Conservation (phyloP, 805 yeast species). For the Suhomyces faveliae region DNA sequence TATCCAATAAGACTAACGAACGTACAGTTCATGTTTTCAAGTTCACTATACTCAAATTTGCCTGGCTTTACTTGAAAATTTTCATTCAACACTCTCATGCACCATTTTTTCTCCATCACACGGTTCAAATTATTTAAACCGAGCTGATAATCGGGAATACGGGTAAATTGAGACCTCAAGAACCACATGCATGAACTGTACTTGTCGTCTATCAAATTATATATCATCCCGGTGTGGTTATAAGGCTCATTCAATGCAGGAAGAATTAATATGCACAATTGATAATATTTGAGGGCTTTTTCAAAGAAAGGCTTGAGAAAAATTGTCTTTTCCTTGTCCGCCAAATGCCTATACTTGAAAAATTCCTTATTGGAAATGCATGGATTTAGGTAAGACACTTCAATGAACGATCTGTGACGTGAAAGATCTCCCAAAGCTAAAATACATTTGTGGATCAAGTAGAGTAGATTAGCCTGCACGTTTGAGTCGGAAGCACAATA, state of each 20-base stretch:
- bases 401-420: constrained; percentile 53
- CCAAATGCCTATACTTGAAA: constrained; percentile 33
- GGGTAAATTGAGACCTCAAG: constrained; percentile 54
- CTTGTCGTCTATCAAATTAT: constrained; percentile 42
- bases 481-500: constrained; percentile 12
- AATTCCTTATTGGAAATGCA: constrained; percentile 26
- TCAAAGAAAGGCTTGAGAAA: constrained; percentile 30
- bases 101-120: constrained; percentile 36
- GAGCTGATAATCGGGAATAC: constrained; percentile 44
- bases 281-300: constrained; percentile 37
- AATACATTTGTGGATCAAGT: constrained; percentile 47
- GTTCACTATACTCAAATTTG: constrained; percentile 4
- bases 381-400: constrained; percentile 43
- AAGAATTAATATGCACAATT: constrained; percentile 52
- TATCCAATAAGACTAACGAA: constrained; percentile 43
- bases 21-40: constrained; percentile 10
- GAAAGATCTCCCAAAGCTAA: constrained; percentile 58
- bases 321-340: constrained; percentile 32
- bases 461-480: constrained; percentile 35
- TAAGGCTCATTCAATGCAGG: constrained; percentile 71
- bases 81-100: constrained; percentile 17
- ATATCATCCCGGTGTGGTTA: constrained; percentile 54
- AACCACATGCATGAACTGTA: constrained; percentile 52
- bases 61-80: constrained; percentile 23
- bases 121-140: constrained; percentile 48